These are phyloP conservation scores for Magnaporthales sp. DNA, from an alignment of 2,329 filamentous ascomycete species.

Conservation along the genomic window DNA sequence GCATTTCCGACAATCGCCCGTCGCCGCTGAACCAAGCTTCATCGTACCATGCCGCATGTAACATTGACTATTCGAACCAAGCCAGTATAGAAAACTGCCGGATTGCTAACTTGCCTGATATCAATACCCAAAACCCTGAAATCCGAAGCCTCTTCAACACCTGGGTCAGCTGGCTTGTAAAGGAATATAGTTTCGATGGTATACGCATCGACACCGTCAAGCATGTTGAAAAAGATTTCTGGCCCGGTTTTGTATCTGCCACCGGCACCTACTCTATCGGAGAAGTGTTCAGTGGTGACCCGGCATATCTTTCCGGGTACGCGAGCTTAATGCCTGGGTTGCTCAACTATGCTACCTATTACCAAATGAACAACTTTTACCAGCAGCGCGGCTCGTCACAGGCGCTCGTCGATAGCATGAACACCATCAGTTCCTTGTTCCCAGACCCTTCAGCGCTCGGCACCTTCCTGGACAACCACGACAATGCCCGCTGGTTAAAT, in stretches of 20 bases:
- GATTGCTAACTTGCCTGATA: neutral
- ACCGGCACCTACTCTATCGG: neutral
- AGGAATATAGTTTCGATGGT: neutral
- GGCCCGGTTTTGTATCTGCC: neutral
- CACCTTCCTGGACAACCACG: conserved; percentile 51
- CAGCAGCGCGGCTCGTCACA: neutral
- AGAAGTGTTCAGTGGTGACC: neutral
- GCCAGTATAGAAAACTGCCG: neutral
- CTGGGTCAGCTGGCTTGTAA: neutral
- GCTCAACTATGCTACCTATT: neutral
- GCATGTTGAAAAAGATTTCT: neutral
- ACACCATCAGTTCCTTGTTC: conserved; percentile 25
- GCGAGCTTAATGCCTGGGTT: neutral
- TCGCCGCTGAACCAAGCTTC: neutral
- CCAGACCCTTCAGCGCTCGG: conserved; percentile 36
- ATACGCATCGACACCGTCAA: neutral
- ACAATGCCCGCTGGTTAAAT: conserved; percentile 43
- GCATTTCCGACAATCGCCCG: neutral
- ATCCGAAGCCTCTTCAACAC: neutral
- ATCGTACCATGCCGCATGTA: neutral
- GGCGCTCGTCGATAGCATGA: conserved; percentile 27
- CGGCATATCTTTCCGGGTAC: neutral
- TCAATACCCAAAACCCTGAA: neutral
- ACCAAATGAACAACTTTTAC: neutral
- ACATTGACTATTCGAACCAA: neutral